A percentile compares a stretch with the other conserved stretches of the same genome.
These are phyloP conservation scores for Hypoxylon perforatum DNA, from an alignment of 495 filamentous ascomycete genomes.

Conservation along the genomic window DNA sequence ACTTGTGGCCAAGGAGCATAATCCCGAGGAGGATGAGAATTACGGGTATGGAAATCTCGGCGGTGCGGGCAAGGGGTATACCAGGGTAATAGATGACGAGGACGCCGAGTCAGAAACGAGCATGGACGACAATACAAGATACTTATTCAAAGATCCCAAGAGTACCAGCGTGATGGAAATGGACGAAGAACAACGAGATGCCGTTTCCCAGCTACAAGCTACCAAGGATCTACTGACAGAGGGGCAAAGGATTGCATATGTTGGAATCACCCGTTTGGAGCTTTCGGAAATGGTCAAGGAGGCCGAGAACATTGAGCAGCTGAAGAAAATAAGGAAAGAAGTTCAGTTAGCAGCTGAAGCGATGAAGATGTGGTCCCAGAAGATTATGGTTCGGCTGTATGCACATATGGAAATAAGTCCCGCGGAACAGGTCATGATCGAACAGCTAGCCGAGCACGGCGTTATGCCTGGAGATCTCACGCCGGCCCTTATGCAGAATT, in stretches of 20 bases:
- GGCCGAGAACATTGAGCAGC: conserved; percentile 65
- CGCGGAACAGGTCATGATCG: conserved; percentile 97
- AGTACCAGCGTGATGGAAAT: conserved; percentile 66
- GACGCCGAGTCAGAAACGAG: conserved; percentile 93
- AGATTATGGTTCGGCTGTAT: conserved; percentile 95
- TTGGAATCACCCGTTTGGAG: conserved; percentile 83
- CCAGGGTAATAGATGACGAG: conserved; percentile 90
- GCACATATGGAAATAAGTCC: conserved; percentile 94
- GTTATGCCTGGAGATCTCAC: conserved; percentile 86
- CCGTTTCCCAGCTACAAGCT: conserved; percentile 89
- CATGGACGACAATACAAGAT: conserved; percentile 97
- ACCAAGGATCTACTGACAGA: conserved; percentile 97
- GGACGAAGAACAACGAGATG: conserved; percentile 83
- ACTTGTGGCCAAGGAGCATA: conserved; percentile 81
- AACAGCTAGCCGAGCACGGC: conserved; percentile 92
- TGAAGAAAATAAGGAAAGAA: conserved; percentile 72
- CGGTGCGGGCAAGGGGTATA: conserved; percentile 94
- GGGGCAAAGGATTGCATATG: conserved; percentile 95
- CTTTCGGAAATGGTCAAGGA: conserved; percentile 81
- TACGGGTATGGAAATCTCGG: conserved; percentile 79
- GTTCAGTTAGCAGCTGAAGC: conserved; percentile 75
- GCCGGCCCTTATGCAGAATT: conserved; percentile 88
- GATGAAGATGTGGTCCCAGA: conserved; percentile 95
- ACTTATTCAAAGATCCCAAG: conserved; percentile 81
- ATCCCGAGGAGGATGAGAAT: conserved; percentile 75